A percentile compares a stretch with the other conserved stretches of the same genome.
Conservation (phyloP, 2,329 filamentous ascomycete species). For the Paramyrothecium sp. region DNA sequence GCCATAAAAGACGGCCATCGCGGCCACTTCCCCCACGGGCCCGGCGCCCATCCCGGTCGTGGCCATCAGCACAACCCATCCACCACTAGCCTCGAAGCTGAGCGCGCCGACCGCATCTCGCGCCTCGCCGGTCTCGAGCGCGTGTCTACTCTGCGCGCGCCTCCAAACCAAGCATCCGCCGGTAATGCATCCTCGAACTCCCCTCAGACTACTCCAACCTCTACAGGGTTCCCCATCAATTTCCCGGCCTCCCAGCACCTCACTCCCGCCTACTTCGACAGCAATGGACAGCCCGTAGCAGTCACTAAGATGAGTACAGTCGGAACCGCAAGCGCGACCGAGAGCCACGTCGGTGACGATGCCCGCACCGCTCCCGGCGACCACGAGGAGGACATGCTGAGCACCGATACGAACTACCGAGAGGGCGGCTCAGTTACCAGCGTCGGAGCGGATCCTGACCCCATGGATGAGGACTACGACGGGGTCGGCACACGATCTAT, state of each 20-base stretch:
- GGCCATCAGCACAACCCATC: conserved; percentile 58
- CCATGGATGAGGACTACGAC: conserved; percentile 55
- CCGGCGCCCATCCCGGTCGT: conserved; percentile 43
- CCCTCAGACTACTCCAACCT: conserved; percentile 51
- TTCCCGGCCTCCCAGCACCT: conserved; percentile 37
- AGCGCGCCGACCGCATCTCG: conserved; percentile 92
- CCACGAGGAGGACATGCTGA: conserved; percentile 66
- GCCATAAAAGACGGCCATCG: conserved; percentile 96
- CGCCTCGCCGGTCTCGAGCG: conserved; percentile 89
- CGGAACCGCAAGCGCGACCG: conserved; percentile 85
- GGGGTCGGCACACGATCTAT: conserved; percentile 44
- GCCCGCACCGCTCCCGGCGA: conserved; percentile 52
- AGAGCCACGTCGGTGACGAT: conserved; percentile 61
- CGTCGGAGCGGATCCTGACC: conserved; percentile 37
- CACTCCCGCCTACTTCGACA: conserved; percentile 77
- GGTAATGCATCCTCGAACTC: conserved; percentile 37
- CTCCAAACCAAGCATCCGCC: conserved; percentile 27
- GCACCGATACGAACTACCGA: conserved; percentile 61
- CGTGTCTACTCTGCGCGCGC: conserved; percentile 71
- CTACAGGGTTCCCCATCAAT: conserved; percentile 41
- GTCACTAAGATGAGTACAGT: conserved; percentile 84
- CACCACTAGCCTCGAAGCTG: conserved; percentile 78
- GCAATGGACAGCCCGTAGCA: conserved; percentile 65
- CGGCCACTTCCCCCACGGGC: conserved; percentile 66
- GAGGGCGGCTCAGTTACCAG: conserved; percentile 61